Percentiles rank a stretch among this genome's conserved stretches.
phyloP scores from a whole-genome alignment of 108 stramenopile genomes.

The Discostella stelligeroides region DNA sequence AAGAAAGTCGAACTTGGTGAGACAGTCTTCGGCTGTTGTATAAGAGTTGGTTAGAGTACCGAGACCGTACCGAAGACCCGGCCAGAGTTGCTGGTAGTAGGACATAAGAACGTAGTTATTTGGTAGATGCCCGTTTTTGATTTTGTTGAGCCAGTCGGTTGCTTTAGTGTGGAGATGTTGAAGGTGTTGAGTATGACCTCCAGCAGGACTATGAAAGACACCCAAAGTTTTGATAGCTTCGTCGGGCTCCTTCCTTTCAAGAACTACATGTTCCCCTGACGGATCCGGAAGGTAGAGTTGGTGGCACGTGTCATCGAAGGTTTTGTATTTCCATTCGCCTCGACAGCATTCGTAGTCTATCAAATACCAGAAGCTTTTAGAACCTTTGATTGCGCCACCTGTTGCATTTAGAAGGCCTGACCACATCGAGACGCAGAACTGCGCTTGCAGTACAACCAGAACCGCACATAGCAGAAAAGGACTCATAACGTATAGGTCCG shows the following conservation, averaged over 20 bases:
- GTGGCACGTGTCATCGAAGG: neutral
- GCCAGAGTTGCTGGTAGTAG: no score
- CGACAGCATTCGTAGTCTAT: neutral
- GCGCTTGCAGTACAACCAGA: no score
- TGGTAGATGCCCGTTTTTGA: no score
- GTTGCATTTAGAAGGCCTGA: neutral
- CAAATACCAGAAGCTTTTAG: no score
- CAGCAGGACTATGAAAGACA: neutral
- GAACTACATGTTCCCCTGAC: neutral
- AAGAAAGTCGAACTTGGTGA: no score
- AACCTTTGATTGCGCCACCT: slow-evolving; percentile 1
- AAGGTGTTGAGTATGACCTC: neutral
- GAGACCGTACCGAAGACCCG: no score
- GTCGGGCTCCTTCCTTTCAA: neutral
- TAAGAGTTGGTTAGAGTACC: no score
- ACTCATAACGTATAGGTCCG: slow-evolving; percentile 1
- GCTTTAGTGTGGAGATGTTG: neutral
- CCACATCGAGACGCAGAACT: neutral
- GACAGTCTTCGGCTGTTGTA: no score
- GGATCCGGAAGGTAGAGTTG: neutral
- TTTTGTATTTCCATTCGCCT: neutral
- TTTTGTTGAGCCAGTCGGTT: neutral
- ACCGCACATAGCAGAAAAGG: neutral
- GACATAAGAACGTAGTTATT: no score
- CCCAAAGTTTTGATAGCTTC: neutral